A percentile compares a stretch with the other conserved stretches of the same genome.
phyloP scores from a whole-genome alignment of 179 eudicot genomes.

The Spinacia oleracea region DNA sequence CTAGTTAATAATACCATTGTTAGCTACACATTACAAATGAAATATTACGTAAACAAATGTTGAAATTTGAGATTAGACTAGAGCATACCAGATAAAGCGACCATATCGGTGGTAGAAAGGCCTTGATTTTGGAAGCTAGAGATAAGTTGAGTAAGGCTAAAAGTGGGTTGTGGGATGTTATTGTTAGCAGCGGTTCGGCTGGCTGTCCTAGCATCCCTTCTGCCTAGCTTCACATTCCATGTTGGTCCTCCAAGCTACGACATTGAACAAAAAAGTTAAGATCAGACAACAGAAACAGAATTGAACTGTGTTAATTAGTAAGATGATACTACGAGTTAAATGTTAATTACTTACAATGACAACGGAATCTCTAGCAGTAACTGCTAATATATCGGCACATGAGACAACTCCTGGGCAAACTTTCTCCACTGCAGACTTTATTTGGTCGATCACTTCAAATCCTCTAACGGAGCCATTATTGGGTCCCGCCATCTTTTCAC shows the following conservation, averaged over 20 bases:
- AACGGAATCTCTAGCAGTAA: conserved; percentile 74
- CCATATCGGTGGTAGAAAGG: conserved; percentile 67
- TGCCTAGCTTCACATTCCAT: conserved; percentile 73
- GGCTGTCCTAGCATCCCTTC: conserved; percentile 74
- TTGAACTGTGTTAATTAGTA: too few species aligned
- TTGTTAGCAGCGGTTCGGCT: conserved; percentile 58
- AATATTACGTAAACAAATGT: not conserved
- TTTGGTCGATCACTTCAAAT: conserved; percentile 67
- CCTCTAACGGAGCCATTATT: conserved; percentile 66
- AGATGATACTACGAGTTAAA: not conserved
- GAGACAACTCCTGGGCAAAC: conserved; percentile 74
- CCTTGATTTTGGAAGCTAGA: conserved; percentile 55
- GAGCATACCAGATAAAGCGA: conserved; percentile 59
- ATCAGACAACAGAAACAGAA: too few species aligned
- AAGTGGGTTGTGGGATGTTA: conserved; percentile 69
- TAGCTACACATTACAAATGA: too few species aligned
- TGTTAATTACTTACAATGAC: conserved; percentile 36
- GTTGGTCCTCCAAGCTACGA: conserved; percentile 76
- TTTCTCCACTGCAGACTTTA: conserved; percentile 61
- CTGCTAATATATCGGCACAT: conserved; percentile 72
- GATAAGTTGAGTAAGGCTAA: conserved; percentile 51
- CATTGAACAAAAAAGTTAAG: not conserved
- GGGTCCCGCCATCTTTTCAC: conserved; percentile 70
- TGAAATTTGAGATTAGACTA: not conserved
- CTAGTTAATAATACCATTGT: conserved; percentile 16